Evolutionary conservation across 2,329 filamentous ascomycete genomes (phyloP), one percentile per base, ranked within the genome.

Genomic region (Talaromyces amestolkiae): DNA sequence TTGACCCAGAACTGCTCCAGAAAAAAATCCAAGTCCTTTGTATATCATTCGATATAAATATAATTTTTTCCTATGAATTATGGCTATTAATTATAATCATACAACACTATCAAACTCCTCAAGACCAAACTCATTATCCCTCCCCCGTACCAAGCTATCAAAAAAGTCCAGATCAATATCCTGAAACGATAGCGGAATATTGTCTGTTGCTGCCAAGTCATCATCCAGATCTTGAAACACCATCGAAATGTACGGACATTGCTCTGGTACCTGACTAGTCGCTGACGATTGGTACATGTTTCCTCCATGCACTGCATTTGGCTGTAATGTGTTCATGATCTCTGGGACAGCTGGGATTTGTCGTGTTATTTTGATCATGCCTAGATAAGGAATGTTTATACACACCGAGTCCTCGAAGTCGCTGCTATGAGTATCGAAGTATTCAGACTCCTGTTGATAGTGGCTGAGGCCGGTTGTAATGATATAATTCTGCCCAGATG

Each of bases 161-260:
- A 62, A 62, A 53, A 62, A 62, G 47, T 47, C 60, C 60, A 62
- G 27, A 19, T 62, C 60, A 37, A 62, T 27, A n/a, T 54, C 60
- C 6, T 37, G 60, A 27, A 62, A 62, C 9, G 60, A 62, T 7
- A 54, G 15, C 22, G 45, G 49, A 39, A 39, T 35, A 41, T n/a
- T 39, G 10, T 54, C 33, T 15, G 45, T 17, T 17, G 45, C 37
- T 31, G 37, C 24, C 39, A 45, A 43, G 1, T 59, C 56, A 7
- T 37, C 51, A 4, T 27, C 51, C 31, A 54, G 11, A 11, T 54
- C n/a, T 37, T 54, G 51, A 3, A 54, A 35, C 5, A 27, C 15
- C 17, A 31, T 33, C 10, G 49, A 33, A 6, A 13, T 22, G 35
- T 54, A 54, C 31, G 51, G n/a, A 19, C 8, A 35, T 54, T 54